Evolutionary conservation across 495 filamentous ascomycete species (phyloP).

Genomic region (Astrocystis sublimbata): DNA sequence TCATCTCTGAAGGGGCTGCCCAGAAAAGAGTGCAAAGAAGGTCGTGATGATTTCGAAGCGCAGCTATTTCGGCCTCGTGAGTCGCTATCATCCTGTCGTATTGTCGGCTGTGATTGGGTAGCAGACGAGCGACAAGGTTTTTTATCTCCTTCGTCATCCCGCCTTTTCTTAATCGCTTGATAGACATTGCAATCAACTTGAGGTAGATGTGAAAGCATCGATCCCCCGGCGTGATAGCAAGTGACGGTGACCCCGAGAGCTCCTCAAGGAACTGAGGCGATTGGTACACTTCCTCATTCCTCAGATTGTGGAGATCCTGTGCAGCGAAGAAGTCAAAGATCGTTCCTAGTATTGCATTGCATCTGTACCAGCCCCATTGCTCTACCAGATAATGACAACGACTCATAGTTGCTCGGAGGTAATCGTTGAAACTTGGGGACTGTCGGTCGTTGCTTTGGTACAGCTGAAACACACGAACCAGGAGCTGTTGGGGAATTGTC

Average conservation of each 20-base stretch:
- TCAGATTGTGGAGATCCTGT: slow-evolving; percentile 69
- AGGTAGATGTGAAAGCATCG: slow-evolving; percentile 92
- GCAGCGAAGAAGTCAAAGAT: slow-evolving; percentile 91
- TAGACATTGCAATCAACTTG: slow-evolving; percentile 73
- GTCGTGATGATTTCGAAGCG: slow-evolving; percentile 90
- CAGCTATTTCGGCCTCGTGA: slow-evolving; percentile 73
- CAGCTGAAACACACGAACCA: slow-evolving; percentile 64
- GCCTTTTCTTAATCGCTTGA: slow-evolving; percentile 59
- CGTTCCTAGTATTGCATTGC: slow-evolving; percentile 71
- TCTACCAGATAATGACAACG: slow-evolving; percentile 79
- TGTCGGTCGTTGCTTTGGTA: slow-evolving; percentile 61
- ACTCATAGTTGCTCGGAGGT: slow-evolving; percentile 70
- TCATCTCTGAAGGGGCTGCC: slow-evolving; percentile 69
- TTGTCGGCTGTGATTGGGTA: slow-evolving; percentile 85
- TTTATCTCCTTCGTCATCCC: slow-evolving; percentile 71
- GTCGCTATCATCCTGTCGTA: slow-evolving; percentile 82
- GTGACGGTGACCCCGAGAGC: slow-evolving; percentile 61
- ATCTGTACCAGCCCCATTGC: slow-evolving; percentile 84
- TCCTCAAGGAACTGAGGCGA: slow-evolving; percentile 79
- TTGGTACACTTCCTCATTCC: slow-evolving; percentile 71
- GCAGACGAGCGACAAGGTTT: slow-evolving; percentile 73
- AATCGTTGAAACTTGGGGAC: slow-evolving; percentile 72
- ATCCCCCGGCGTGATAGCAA: slow-evolving; percentile 67
- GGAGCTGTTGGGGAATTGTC: slow-evolving; percentile 63
- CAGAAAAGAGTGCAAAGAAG: slow-evolving; percentile 87